A percentile compares a stretch with the other conserved stretches of the same genome.
Conservation (phyloP, 2,329 filamentous ascomycete species). For the Colletotrichum eremochloae region DNA sequence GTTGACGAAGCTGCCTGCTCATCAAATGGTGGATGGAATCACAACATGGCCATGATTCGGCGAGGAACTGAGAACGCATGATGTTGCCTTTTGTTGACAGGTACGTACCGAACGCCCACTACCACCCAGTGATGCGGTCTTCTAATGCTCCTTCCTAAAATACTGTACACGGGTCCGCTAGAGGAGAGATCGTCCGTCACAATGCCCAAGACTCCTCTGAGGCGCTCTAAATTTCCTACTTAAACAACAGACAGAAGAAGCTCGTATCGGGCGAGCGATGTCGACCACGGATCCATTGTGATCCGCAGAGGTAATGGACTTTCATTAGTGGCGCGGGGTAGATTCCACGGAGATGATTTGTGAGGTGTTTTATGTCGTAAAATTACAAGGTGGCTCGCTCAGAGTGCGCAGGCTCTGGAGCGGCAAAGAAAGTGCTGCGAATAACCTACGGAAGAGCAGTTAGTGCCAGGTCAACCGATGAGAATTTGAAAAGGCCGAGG, state of each 20-base stretch:
- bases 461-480: constrained; percentile 12
- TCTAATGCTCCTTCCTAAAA: constrained; percentile 60
- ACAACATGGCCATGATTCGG: not conserved
- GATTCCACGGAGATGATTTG: constrained; percentile 35
- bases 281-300: constrained; percentile 31
- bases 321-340: constrained; percentile 37
- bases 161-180: constrained; percentile 66
- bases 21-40: not conserved
- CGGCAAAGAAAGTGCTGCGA: constrained; percentile 59
- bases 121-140: constrained; percentile 48
- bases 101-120: constrained; percentile 40
- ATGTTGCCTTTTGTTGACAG: constrained; percentile 29
- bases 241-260: constrained; percentile 39
- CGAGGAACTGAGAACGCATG: not conserved
- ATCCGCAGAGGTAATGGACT: constrained; percentile 19
- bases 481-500: constrained; percentile 45
- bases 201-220: constrained; percentile 50
- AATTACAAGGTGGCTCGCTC: constrained; percentile 43
- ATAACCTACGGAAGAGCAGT: constrained; percentile 49
- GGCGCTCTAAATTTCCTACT: constrained; percentile 45
- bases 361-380: constrained; percentile 32
- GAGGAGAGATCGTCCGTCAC: constrained; percentile 68
- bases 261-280: constrained; percentile 42
- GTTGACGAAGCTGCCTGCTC: not conserved
- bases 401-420: constrained; percentile 48